Evolutionary conservation across 345 rosid genomes (phyloP).

Genomic region (Eucalyptus decipiens): DNA sequence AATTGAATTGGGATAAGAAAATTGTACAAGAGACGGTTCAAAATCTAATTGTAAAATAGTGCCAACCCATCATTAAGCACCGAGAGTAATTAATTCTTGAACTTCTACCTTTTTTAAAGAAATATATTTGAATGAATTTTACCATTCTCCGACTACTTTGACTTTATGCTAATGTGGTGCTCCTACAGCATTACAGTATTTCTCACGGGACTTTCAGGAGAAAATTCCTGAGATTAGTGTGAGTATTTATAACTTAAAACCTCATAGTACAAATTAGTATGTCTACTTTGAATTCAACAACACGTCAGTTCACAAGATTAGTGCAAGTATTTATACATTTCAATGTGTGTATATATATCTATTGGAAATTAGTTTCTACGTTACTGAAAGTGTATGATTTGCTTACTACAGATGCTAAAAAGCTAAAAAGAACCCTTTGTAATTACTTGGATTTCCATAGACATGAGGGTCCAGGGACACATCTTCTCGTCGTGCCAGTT

Average conservation of each 20-base stretch:
- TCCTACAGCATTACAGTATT: background rate
- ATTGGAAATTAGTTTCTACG: background rate
- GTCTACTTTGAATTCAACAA: no score
- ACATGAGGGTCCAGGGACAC: no score
- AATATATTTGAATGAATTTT: no score
- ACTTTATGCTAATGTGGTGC: background rate
- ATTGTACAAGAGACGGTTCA: accelerated
- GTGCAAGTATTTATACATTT: no score
- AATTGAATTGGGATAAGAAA: background rate
- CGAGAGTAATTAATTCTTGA: background rate
- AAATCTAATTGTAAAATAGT: background rate
- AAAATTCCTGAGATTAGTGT: no score
- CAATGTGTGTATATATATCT: no score
- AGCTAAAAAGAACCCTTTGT: no score
- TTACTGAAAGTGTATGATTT: no score
- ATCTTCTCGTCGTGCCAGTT: no score
- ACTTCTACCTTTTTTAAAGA: background rate
- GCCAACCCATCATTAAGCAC: background rate
- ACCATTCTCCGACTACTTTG: no score
- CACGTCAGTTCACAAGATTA: no score
- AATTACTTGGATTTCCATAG: no score
- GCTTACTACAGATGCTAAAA: background rate
- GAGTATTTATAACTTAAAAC: background rate
- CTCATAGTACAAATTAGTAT: background rate
- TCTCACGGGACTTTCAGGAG: background rate